Percentiles rank a stretch among this genome's conserved stretches.
These are phyloP conservation scores for Trifolium subterraneum DNA, from an alignment of 306 rosid species.

Conservation along the genomic window DNA sequence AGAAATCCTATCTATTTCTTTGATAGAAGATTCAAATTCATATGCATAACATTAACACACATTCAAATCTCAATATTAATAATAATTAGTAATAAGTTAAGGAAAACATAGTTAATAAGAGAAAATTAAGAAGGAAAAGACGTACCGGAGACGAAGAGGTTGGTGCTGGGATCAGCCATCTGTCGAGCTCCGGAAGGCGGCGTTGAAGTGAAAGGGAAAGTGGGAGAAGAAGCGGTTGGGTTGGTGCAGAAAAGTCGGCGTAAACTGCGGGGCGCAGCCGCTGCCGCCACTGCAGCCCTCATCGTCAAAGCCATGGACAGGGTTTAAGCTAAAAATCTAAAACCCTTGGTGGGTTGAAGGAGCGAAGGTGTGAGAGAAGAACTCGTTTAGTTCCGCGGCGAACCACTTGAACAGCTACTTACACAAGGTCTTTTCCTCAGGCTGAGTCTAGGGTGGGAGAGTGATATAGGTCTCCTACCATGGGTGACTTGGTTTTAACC, in stretches of 20 bases:
- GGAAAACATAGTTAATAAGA: background rate
- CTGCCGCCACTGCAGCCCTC: constrained; percentile 64
- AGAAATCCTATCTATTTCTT: too few relatives aligned
- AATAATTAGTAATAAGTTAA: background rate
- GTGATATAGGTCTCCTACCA: too few relatives aligned
- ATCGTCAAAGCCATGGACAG: constrained; percentile 55
- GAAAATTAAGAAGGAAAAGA: background rate
- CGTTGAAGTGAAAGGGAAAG: constrained; percentile 57
- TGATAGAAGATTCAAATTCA: too few relatives aligned
- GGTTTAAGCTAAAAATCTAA: constrained; percentile 46
- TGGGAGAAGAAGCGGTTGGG: constrained; percentile 1
- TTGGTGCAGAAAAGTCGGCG: constrained; percentile 62
- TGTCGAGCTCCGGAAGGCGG: constrained; percentile 52
- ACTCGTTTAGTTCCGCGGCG: too few relatives aligned
- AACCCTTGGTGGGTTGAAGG: constrained; percentile 38
- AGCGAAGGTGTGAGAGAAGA: background rate
- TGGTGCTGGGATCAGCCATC: constrained; percentile 74
- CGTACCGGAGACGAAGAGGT: constrained; percentile 91
- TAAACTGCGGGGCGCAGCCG: constrained; percentile 64
- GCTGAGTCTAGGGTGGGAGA: too few relatives aligned
- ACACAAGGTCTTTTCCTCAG: too few relatives aligned
- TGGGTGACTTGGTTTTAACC: too few relatives aligned
- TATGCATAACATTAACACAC: too few relatives aligned
- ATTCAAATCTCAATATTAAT: too few relatives aligned
- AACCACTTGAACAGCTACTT: too few relatives aligned